Percentiles rank a stretch among this genome's conserved stretches.
These are phyloP conservation scores for Fusarium nodosum DNA, from an alignment of 2,329 filamentous ascomycete genomes.

Conservation along the genomic window DNA sequence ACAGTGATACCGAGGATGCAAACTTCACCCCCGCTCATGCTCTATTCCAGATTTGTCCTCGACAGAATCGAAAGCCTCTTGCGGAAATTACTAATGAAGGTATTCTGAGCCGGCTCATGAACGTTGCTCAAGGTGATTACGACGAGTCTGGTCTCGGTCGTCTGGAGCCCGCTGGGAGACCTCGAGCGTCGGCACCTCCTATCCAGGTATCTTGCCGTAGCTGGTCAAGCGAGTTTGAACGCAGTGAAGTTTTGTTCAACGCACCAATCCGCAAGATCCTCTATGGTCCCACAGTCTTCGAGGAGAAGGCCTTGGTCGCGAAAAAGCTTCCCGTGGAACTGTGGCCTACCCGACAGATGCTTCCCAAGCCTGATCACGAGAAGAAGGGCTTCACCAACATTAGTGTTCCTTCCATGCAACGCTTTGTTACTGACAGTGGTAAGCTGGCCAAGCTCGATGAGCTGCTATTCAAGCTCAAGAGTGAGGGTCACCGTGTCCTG, in stretches of 20 bases:
- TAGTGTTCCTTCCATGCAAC: conserved; percentile 93
- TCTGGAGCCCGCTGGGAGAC: conserved; percentile 84
- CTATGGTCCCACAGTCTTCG: conserved; percentile 72
- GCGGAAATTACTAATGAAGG: conserved; percentile 80
- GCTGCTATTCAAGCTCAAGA: conserved; percentile 89
- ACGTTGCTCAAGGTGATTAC: conserved; percentile 77
- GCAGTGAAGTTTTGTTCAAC: conserved; percentile 84
- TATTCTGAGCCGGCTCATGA: conserved; percentile 80
- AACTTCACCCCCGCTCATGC: conserved; percentile 79
- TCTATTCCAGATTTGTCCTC: conserved; percentile 83
- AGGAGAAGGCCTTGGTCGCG: conserved; percentile 82
- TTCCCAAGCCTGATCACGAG: conserved; percentile 83
- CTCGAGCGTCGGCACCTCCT: conserved; percentile 86
- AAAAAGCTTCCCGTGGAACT: conserved; percentile 75
- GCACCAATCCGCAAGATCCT: conserved; percentile 78
- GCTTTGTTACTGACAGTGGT: conserved; percentile 97
- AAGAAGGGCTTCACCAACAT: conserved; percentile 92
- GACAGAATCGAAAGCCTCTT: conserved; percentile 74
- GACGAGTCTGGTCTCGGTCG: conserved; percentile 78
- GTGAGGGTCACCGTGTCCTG: conserved; percentile 90
- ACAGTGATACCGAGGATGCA: conserved; percentile 74
- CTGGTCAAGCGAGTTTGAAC: conserved; percentile 74
- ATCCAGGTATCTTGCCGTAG: conserved; percentile 84
- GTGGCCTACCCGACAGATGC: conserved; percentile 73
- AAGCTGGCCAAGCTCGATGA: conserved; percentile 94